A percentile compares a stretch with the other conserved stretches of the same genome.
Evolutionary conservation across 305 asterid genomes (phyloP).

Genomic region (Solanum hybrid): DNA sequence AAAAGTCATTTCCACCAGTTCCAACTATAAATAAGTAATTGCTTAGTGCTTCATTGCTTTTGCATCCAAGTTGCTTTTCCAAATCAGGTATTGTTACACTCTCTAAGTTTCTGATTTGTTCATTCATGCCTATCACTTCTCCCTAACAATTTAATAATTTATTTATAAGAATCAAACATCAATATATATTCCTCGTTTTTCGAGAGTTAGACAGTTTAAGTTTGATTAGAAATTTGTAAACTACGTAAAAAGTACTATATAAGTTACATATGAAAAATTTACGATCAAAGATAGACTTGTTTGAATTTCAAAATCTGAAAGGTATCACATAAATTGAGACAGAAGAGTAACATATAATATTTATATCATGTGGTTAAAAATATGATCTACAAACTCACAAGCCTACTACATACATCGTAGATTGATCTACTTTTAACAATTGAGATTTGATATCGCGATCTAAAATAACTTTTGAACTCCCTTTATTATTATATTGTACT

Average conservation of each 20-base stretch:
- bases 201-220: neutral
- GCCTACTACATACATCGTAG: neutral
- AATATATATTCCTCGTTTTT: neutral
- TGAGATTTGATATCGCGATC: neutral
- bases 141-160: conserved; percentile 24
- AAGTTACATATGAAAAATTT: neutral
- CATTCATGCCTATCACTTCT: conserved; percentile 39
- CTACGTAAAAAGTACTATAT: too few relatives aligned
- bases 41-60: conserved; percentile 7
- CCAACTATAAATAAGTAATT: conserved; percentile 54
- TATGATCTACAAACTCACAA: neutral
- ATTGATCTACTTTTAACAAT: neutral
- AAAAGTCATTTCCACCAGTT: conserved; percentile 66
- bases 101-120: conserved; percentile 54
- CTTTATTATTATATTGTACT: neutral
- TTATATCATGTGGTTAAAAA: too few relatives aligned
- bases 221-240: too few relatives aligned
- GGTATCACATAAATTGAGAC: too few relatives aligned
- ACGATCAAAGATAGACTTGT: neutral
- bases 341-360: too few relatives aligned
- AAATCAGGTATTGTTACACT: conserved; percentile 42
- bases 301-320: too few relatives aligned
- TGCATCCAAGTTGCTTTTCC: conserved; percentile 28
- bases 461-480: neutral
- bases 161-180: neutral